Evolutionary conservation across 805 yeast genomes (phyloP).

Genomic region (Phaffomyces thermotolerans): DNA sequence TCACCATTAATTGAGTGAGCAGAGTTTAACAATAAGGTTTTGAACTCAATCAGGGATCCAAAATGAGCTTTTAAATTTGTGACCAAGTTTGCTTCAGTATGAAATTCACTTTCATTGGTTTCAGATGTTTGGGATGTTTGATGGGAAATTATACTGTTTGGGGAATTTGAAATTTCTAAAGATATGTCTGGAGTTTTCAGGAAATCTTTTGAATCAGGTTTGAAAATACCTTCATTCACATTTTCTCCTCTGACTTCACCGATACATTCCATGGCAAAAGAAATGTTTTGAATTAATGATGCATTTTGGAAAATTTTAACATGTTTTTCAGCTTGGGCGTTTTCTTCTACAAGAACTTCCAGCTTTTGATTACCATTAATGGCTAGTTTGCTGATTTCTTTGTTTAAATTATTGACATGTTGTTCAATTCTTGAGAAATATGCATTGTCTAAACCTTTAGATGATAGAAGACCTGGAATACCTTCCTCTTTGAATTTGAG

Average conservation of each 20-base stretch:
- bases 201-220: slow-evolving; percentile 24
- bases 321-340: slow-evolving; percentile 24
- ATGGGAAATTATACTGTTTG: slow-evolving; percentile 3
- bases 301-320: slow-evolving; percentile 31
- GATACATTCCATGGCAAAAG: slow-evolving; percentile 30
- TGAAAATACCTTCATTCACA: slow-evolving; percentile 1
- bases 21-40: slow-evolving; percentile 59
- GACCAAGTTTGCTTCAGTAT: slow-evolving; percentile 17
- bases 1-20: slow-evolving; percentile 75
- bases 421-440: slow-evolving; percentile 40
- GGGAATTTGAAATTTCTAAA: slow-evolving; percentile 25
- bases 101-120: too few relatives aligned
- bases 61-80: slow-evolving; percentile 46
- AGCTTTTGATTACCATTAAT: slow-evolving; percentile 21
- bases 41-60: slow-evolving; percentile 72
- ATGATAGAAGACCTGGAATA: slow-evolving; percentile 42
- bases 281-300: slow-evolving; percentile 30
- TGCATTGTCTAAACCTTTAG: slow-evolving; percentile 40
- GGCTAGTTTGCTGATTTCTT: slow-evolving; percentile 20
- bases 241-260: slow-evolving; percentile 21
- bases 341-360: slow-evolving; percentile 19
- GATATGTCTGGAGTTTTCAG: slow-evolving; percentile 39
- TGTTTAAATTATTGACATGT: slow-evolving; percentile 35
- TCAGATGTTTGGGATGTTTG: too few relatives aligned
- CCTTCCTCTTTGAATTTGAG: slow-evolving; percentile 25